Percentiles rank a stretch among this genome's conserved stretches.
Conservation (phyloP, 371 early-diverging fungal genomes). For the Saksenaea vasiformis region DNA sequence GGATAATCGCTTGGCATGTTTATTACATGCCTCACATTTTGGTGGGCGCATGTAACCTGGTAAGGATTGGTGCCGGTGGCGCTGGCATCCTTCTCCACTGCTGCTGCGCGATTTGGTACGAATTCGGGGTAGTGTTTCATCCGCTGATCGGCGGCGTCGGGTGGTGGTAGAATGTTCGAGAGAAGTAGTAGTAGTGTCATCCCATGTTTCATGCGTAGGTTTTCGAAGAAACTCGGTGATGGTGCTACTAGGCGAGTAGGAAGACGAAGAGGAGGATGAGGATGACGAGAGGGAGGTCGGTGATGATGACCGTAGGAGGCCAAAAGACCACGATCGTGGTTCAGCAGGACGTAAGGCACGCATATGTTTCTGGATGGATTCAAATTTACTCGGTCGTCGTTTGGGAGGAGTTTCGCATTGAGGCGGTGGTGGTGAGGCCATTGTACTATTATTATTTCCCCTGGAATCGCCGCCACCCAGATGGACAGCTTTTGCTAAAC, state of each 20-base stretch:
- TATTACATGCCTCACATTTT: slow-evolving; percentile 1
- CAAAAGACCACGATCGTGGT: not conserved
- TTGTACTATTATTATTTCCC: not conserved
- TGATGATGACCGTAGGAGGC: not conserved
- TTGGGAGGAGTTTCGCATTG: slow-evolving; percentile 2
- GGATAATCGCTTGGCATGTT: slow-evolving; percentile 1
- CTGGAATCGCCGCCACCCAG: slow-evolving; percentile 3
- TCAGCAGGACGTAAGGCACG: not conserved
- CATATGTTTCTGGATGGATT: slow-evolving; percentile 6
- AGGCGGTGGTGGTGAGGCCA: slow-evolving; percentile 1
- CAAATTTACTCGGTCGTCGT: slow-evolving; percentile 1
- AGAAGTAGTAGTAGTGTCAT: not conserved
- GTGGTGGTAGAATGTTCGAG: not conserved
- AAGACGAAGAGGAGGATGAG: not conserved
- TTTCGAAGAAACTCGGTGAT: not conserved
- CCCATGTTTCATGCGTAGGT: not conserved
- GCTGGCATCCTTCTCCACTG: not conserved
- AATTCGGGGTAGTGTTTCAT: slow-evolving; percentile 4
- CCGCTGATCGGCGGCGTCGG: not conserved
- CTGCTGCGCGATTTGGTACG: slow-evolving; percentile 1
- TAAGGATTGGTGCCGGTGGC: not conserved
- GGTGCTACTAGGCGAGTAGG: not conserved
- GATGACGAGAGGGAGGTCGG: not conserved
- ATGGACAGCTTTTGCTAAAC: slow-evolving; percentile 1
- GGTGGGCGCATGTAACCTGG: slow-evolving; percentile 1